phyloP scores from a whole-genome alignment of 768 basidiomycete species.

The Suillus alpinus region DNA sequence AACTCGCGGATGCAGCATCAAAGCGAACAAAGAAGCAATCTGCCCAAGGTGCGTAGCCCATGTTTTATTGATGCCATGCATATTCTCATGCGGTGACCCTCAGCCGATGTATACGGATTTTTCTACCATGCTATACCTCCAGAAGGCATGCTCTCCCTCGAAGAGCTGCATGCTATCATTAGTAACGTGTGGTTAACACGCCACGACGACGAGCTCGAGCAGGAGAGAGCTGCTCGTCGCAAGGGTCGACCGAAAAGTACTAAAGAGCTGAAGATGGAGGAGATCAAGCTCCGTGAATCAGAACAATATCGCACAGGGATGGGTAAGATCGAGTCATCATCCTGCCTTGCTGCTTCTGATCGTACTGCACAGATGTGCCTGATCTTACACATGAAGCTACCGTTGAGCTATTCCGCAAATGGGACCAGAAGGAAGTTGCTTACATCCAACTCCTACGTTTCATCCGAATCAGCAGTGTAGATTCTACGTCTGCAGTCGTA shows the following conservation, averaged over 20 bases:
- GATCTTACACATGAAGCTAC: constrained; percentile 75
- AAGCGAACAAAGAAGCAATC: constrained; percentile 59
- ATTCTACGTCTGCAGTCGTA: constrained; percentile 45
- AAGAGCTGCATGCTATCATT: constrained; percentile 64
- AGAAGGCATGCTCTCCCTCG: constrained; percentile 52
- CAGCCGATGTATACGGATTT: constrained; percentile 73
- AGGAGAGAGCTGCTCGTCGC: constrained; percentile 57
- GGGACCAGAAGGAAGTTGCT: constrained; percentile 75
- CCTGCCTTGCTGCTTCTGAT: constrained; percentile 1
- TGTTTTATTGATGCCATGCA: background rate
- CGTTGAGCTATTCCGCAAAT: constrained; percentile 67
- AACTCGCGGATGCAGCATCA: constrained; percentile 52
- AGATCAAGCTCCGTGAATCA: constrained; percentile 60
- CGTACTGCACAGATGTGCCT: constrained; percentile 55
- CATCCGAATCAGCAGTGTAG: constrained; percentile 66
- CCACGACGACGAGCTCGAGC: constrained; percentile 61
- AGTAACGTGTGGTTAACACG: constrained; percentile 72
- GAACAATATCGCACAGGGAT: constrained; percentile 80
- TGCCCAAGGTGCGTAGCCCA: constrained; percentile 43
- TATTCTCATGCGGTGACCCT: background rate
- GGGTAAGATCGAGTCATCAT: constrained; percentile 44
- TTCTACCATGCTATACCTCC: constrained; percentile 72
- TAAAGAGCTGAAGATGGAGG: constrained; percentile 67
- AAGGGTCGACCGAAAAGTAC: constrained; percentile 75
- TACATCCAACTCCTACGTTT: constrained; percentile 72